These are phyloP conservation scores for Cyberlindnera sargentensis DNA, from an alignment of 805 yeast genomes.

Conservation along the genomic window DNA sequence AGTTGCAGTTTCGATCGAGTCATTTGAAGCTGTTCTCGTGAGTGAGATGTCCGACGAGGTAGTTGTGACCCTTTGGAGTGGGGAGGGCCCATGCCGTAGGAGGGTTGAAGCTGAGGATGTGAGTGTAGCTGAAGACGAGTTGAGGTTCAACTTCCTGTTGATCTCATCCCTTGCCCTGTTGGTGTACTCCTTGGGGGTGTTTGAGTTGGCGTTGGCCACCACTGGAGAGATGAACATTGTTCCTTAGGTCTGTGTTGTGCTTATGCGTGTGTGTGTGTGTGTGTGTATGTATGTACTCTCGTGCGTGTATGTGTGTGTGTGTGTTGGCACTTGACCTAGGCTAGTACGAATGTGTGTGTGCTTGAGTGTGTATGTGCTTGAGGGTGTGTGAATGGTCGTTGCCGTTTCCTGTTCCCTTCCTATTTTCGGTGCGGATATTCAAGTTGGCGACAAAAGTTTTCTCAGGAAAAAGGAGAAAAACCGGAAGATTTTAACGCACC, in stretches of 20 bases:
- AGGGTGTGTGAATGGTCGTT: too few species aligned
- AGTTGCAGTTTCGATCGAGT: constrained; percentile 15
- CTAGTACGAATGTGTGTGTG: too few species aligned
- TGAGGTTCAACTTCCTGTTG: constrained; percentile 18
- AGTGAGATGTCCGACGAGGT: constrained; percentile 20
- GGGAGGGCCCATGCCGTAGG: constrained; percentile 22
- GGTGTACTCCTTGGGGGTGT: constrained; percentile 26
- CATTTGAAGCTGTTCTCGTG: constrained; percentile 16
- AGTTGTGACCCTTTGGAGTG: constrained; percentile 21
- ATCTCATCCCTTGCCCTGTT: constrained; percentile 26
- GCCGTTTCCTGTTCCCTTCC: too few species aligned
- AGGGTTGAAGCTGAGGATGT: too few species aligned
- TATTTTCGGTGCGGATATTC: too few species aligned
- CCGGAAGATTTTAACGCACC: not conserved
- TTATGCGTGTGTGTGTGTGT: too few species aligned
- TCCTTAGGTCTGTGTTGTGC: too few species aligned
- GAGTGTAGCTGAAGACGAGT: constrained; percentile 7
- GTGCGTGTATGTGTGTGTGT: too few species aligned
- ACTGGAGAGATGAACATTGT: constrained; percentile 22
- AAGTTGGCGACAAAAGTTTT: too few species aligned
- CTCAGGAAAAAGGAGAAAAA: not conserved
- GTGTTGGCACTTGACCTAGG: too few species aligned
- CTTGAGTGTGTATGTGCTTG: too few species aligned
- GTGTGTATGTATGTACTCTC: too few species aligned
- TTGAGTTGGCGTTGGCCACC: constrained; percentile 10